These are phyloP conservation scores for Rhinocladiella similis DNA, from an alignment of 2,329 filamentous ascomycete genomes.

Conservation along the genomic window DNA sequence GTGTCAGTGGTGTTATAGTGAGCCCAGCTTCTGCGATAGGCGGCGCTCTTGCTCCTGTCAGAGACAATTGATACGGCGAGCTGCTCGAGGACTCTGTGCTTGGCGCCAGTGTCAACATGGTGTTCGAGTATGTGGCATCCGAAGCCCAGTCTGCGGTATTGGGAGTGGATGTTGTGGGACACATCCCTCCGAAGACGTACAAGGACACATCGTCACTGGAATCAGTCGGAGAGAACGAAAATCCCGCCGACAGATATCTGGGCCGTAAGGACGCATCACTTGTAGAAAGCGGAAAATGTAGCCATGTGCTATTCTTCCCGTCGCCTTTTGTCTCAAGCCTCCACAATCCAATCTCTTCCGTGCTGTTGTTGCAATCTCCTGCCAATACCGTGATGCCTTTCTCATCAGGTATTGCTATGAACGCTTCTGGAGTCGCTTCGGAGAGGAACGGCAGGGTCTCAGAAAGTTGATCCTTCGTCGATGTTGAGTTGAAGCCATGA, in stretches of 20 bases:
- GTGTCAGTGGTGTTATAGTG: slow-evolving; percentile 71
- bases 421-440: slow-evolving; percentile 54
- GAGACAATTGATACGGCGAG: slow-evolving; percentile 38
- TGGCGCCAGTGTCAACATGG: slow-evolving; percentile 69
- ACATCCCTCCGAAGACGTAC: slow-evolving; percentile 91
- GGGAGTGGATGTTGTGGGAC: slow-evolving; percentile 47
- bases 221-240: slow-evolving; percentile 67
- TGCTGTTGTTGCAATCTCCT: slow-evolving; percentile 66
- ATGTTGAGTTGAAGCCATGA: slow-evolving; percentile 52
- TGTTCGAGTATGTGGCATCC: slow-evolving; percentile 74
- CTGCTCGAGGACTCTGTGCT: slow-evolving; percentile 29
- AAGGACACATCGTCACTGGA: slow-evolving; percentile 54
- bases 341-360: slow-evolving; percentile 63
- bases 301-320: slow-evolving; percentile 57
- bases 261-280: slow-evolving; percentile 43
- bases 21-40: slow-evolving; percentile 85
- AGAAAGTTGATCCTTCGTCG: slow-evolving; percentile 39
- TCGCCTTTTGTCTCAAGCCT: slow-evolving; percentile 55
- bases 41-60: slow-evolving; percentile 57
- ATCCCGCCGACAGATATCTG: slow-evolving; percentile 60
- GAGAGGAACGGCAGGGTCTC: slow-evolving; percentile 63
- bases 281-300: slow-evolving; percentile 40
- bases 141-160: slow-evolving; percentile 61
- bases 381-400: slow-evolving; percentile 73
- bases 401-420: slow-evolving; percentile 62